phyloP scores from a whole-genome alignment of 768 basidiomycete species.

The Auricularia sp. region DNA sequence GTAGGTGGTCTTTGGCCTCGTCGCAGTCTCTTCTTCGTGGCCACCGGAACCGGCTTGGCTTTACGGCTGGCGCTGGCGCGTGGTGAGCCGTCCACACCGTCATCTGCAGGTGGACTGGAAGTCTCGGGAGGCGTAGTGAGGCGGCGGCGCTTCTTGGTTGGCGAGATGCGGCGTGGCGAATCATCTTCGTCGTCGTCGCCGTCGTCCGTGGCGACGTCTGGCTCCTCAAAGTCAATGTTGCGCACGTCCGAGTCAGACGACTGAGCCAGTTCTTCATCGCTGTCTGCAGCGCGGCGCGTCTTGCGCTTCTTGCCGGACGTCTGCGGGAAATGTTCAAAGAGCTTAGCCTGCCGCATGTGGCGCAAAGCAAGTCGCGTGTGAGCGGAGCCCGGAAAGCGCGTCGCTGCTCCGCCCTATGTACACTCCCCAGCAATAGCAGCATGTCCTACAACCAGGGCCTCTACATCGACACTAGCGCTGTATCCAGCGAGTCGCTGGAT shows the following conservation, averaged over 20 bases:
- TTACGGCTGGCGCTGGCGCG: slow-evolving; percentile 1
- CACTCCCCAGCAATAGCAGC: neutral
- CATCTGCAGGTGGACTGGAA: neutral
- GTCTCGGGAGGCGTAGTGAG: neutral
- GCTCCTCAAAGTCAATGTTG: neutral
- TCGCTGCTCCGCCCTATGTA: neutral
- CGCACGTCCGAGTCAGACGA: neutral
- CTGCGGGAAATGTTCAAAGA: neutral
- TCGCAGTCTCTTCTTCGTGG: neutral
- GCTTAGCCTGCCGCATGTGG: neutral
- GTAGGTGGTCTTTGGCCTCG: neutral
- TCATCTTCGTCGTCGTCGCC: neutral
- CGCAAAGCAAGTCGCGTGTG: neutral
- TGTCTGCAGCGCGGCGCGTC: neutral
- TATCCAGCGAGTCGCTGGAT: neutral
- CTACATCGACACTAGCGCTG: neutral
- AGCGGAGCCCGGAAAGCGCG: neutral
- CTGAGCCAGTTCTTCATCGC: neutral
- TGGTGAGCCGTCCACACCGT: neutral
- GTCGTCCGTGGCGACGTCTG: neutral
- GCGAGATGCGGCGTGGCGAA: neutral
- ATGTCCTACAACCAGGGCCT: neutral
- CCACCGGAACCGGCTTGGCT: neutral
- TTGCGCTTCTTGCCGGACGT: neutral
- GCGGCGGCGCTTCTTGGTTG: neutral